phyloP scores from a whole-genome alignment of 2,329 filamentous ascomycete species.

The Colletotrichum tropicicola region DNA sequence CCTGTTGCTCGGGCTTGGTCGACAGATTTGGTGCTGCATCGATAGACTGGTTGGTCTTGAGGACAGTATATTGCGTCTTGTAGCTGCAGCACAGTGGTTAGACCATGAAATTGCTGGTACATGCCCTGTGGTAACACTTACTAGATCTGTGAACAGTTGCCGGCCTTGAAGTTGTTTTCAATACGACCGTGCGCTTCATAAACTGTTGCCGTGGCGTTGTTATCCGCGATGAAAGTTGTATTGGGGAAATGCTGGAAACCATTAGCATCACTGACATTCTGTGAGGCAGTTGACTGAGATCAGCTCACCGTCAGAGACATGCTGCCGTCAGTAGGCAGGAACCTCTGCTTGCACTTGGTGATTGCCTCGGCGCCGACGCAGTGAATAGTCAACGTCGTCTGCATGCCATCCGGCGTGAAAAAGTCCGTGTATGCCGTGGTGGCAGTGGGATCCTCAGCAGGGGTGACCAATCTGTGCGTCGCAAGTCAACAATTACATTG shows the following conservation, averaged over 20 bases:
- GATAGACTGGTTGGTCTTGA: slow-evolving; percentile 6
- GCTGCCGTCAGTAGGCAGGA: slow-evolving; percentile 17
- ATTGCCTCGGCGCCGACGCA: slow-evolving; percentile 21
- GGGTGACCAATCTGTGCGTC: slow-evolving; percentile 7
- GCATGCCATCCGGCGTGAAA: slow-evolving; percentile 24
- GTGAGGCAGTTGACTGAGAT: no score
- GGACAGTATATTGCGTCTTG: slow-evolving; percentile 23
- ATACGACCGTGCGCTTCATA: slow-evolving; percentile 20
- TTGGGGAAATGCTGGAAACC: slow-evolving; percentile 24
- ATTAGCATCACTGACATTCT: not conserved
- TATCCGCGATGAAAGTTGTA: slow-evolving; percentile 11
- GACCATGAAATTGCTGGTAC: not conserved
- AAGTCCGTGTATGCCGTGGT: slow-evolving; percentile 26
- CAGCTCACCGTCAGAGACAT: slow-evolving; percentile 15
- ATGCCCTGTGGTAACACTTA: not conserved
- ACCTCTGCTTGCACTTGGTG: slow-evolving; percentile 19
- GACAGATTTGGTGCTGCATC: slow-evolving; percentile 19
- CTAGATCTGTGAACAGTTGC: slow-evolving; percentile 26
- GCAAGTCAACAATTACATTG: not conserved
- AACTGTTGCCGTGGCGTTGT: slow-evolving; percentile 17
- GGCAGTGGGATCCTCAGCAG: slow-evolving; percentile 18
- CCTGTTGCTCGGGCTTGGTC: slow-evolving; percentile 10
- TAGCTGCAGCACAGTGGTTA: not conserved
- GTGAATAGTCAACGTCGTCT: slow-evolving; percentile 24
- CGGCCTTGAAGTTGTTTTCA: slow-evolving; percentile 20